Base-by-base conservation (phyloP, 345 rosid genomes). In the Populus tremula region DNA sequence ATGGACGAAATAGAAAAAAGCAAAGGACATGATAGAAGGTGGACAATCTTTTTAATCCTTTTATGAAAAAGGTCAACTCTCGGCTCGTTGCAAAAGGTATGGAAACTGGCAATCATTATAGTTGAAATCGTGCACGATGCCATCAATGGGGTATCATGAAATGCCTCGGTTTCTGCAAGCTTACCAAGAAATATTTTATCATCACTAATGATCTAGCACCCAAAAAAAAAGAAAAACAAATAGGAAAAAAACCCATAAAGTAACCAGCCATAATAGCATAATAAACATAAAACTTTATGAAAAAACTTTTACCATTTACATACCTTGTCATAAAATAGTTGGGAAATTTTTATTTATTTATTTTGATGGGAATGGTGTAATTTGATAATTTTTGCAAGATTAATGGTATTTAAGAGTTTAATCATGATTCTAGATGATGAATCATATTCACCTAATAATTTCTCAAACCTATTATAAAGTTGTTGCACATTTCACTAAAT, bases 241-340 rank as follows among this genome's bases (percentile, higher is more conserved):
- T 0, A 33, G 18, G 63, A 50, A 68, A 29, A n/a, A 38, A 27
- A n/a, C 21, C 17, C 45, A 18, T 2, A 36, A 6, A 21, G 16
- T 20, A 76, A 74, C 5, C 67, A 13, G 70, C 82, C 69, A 79
- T 79, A 79, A 66, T 75, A 61, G 16, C 68, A 79, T 76, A 6
- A 82, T 75, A 59, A 59, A 59, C 27, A 3, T 56, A 4, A 9
- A 56, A 41, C 47, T 41, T 41, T 41, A 41, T 41, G 14, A 41
- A 41, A 41, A 41, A 10, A 10, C 13, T 10, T 11, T 43, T 43
- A 43, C 47, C 47, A 43, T 33, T 4, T 4, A 33, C 5, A 33
- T 33, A 4, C 36, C 36, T 33, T 4, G 36, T 33, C 10, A 39
- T 39, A 39, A 9, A 39, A 39, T 39, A 39, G 2, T 8, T 39